phyloP scores from a whole-genome alignment of 331 rosid species.

The Telfairia occidentalis region DNA sequence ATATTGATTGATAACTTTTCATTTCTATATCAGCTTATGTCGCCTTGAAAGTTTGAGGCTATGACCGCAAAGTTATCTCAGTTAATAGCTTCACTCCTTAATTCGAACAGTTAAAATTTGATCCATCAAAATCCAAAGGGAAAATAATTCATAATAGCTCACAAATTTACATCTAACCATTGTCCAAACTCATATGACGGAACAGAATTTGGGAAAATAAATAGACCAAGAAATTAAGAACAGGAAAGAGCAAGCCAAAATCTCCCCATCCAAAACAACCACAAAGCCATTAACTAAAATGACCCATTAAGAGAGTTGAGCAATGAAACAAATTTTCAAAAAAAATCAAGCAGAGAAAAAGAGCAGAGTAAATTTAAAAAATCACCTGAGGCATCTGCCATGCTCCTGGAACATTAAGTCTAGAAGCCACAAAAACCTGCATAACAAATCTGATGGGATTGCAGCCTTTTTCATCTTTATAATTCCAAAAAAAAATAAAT shows the following conservation, averaged over 20 bases:
- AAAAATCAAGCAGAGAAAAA: neutral
- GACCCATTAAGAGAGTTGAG: neutral
- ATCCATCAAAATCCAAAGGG: neutral
- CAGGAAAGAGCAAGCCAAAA: neutral
- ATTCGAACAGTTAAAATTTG: neutral
- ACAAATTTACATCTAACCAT: neutral
- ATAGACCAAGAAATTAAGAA: neutral
- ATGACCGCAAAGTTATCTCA: neutral
- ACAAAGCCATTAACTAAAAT: neutral
- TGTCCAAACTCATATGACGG: neutral
- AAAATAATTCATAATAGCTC: neutral
- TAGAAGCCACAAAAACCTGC: slow-evolving; percentile 87
- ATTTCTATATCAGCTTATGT: neutral
- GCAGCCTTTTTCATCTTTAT: neutral
- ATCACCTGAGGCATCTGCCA: slow-evolving; percentile 99
- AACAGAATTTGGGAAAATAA: neutral
- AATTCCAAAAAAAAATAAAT: neutral
- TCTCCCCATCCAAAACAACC: neutral
- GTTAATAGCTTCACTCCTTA: neutral
- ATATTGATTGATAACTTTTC: neutral
- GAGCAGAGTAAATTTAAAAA: neutral
- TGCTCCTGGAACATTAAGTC: slow-evolving; percentile 97
- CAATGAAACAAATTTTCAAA: neutral
- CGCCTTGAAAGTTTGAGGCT: neutral
- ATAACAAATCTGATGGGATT: slow-evolving; percentile 15